A percentile compares a stretch with the other conserved stretches of the same genome.
Evolutionary conservation across 2,329 filamentous ascomycete genomes (phyloP).

Genomic region (Monilinia aucupariae): DNA sequence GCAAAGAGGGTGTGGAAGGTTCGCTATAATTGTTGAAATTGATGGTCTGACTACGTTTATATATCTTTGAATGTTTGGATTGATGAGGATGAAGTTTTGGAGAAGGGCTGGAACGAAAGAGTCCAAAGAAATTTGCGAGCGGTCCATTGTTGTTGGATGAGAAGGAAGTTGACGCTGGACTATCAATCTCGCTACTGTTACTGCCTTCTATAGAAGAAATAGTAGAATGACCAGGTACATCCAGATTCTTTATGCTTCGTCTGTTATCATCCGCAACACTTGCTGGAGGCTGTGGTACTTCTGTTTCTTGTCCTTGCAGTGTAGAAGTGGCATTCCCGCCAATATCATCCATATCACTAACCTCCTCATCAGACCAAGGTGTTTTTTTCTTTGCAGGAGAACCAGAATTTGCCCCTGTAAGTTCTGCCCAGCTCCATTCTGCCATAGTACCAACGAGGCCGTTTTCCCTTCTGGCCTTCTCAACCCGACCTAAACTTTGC

Average conservation of each 20-base stretch:
- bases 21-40: constrained; percentile 39
- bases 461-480: constrained; percentile 88
- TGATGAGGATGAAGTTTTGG: constrained; percentile 46
- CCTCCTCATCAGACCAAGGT: constrained; percentile 24
- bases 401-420: constrained; percentile 62
- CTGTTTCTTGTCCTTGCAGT: constrained; percentile 38
- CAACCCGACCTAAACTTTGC: constrained; percentile 86
- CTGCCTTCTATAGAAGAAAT: constrained; percentile 20
- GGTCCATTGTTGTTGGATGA: constrained; percentile 44
- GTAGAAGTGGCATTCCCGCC: constrained; percentile 37
- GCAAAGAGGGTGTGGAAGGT: constrained; percentile 20
- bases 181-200: constrained; percentile 15
- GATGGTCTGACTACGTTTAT: constrained; percentile 72
- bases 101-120: constrained; percentile 60
- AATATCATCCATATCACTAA: constrained; percentile 28
- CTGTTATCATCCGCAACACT: constrained; percentile 63
- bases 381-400: constrained; percentile 25
- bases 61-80: constrained; percentile 63
- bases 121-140: constrained; percentile 53
- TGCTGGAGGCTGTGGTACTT: constrained; percentile 66
- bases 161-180: constrained; percentile 17
- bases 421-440: constrained; percentile 89
- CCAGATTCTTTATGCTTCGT: constrained; percentile 47
- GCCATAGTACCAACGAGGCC: constrained; percentile 89
- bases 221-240: constrained; percentile 22